Evolutionary conservation across 352 stramenopile species (phyloP), one percentile per base, ranked within the genome.

Genomic region (Phytopythium montanum): DNA sequence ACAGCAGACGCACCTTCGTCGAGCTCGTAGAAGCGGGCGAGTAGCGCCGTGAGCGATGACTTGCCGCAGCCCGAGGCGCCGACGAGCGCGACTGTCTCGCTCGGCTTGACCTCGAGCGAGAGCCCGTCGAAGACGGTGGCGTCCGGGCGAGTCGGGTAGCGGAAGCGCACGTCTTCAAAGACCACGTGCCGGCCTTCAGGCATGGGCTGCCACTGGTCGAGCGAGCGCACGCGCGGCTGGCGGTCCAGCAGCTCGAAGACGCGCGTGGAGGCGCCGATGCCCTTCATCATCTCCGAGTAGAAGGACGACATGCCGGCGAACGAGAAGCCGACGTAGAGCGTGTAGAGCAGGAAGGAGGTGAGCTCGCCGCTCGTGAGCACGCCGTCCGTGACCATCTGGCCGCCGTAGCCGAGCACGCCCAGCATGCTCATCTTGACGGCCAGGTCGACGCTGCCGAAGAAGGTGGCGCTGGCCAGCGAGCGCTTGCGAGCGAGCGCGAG

Each of bases 311-410:
- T 64, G 19, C 84, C 82, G n/a, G 81, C 88, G 36, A 98, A 87
- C 12, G 77, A 90, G 56, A 88, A 86, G 8, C 90, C 92, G 19
- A 98, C 92, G 48, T 97, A 95, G 38, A 98, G 76, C 21, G 93
- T 93, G 69, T 98, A 98, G 59, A 97, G 81, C 57, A 98, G 66
- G 73, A 98, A 98, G 1, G 92, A 94, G 21, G 91, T 97, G 31
- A 98, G 81, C 31, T 94, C 81, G n/a, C 94, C 95, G 26, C 90
- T 80, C 0, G 86, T 96, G 48, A 98, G 74, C 42, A 88, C 59
- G 1, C 79, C 86, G 19, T 92, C 72, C 18, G 85, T 75, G 13
- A 98, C 93, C 70, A 98, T 88, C 59, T 90, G 79, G 8, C 94
- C 96, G 19, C 93, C 95, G 69, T 97, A 98, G 59, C 91, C 93